phyloP scores from a whole-genome alignment of 495 filamentous ascomycete genomes.

The Friedmanniomyces endolithicus region DNA sequence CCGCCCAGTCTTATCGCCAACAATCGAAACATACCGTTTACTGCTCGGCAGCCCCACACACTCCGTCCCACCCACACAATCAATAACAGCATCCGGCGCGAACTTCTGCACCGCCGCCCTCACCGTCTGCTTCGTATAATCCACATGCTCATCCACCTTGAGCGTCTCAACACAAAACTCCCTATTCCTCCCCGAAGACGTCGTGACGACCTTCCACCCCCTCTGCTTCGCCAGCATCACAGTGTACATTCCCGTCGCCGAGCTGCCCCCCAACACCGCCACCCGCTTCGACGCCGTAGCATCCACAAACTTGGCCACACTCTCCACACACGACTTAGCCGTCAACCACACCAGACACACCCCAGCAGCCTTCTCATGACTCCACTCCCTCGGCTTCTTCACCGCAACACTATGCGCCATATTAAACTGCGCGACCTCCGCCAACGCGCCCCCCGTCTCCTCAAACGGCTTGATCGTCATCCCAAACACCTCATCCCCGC shows the following conservation, averaged over 20 bases:
- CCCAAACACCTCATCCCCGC: slow-evolving; percentile 23
- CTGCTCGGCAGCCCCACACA: slow-evolving; percentile 11
- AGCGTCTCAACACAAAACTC: slow-evolving; percentile 21
- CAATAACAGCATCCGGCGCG: slow-evolving; percentile 24
- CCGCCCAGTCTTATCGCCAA: slow-evolving; percentile 26
- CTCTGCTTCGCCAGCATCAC: slow-evolving; percentile 17
- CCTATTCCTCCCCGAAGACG: slow-evolving; percentile 23
- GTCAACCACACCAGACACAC: slow-evolving; percentile 25
- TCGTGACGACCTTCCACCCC: slow-evolving; percentile 21
- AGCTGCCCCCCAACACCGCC: slow-evolving; percentile 19
- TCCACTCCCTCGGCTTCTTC: slow-evolving; percentile 23
- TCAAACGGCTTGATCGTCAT: slow-evolving; percentile 22
- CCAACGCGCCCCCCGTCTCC: slow-evolving; percentile 11
- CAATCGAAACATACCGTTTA: slow-evolving; percentile 23
- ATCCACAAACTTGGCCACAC: slow-evolving; percentile 18
- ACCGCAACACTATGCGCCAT: slow-evolving; percentile 15
- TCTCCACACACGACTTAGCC: slow-evolving; percentile 23
- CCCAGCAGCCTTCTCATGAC: slow-evolving; percentile 21
- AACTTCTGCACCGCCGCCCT: slow-evolving; percentile 8
- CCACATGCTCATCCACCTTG: slow-evolving; percentile 23
- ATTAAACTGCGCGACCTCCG: slow-evolving; percentile 16
- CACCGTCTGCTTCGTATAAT: slow-evolving; percentile 23
- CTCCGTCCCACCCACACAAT: slow-evolving; percentile 27
- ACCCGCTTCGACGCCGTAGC: slow-evolving; percentile 16
- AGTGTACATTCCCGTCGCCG: slow-evolving; percentile 18